phyloP scores from a whole-genome alignment of 1,284 basidiomycete genomes.

The Ustilago xerochloae region DNA sequence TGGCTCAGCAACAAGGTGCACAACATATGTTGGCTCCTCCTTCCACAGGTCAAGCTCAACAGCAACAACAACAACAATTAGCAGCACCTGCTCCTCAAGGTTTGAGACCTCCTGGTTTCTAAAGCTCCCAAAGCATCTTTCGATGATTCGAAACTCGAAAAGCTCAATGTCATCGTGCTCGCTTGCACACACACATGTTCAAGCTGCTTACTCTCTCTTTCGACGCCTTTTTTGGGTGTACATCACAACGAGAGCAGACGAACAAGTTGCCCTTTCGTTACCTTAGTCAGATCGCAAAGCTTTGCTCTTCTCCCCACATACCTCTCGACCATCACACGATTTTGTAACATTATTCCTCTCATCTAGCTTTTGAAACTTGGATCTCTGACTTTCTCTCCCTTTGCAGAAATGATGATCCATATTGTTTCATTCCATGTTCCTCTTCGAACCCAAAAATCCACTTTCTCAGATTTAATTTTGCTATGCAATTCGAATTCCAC shows the following conservation, averaged over 20 bases:
- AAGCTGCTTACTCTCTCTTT: too few species aligned
- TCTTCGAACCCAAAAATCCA: not conserved
- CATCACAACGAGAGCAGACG: too few species aligned
- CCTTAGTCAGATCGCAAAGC: too few species aligned
- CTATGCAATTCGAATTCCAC: not conserved
- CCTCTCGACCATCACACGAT: not conserved
- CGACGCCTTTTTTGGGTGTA: too few species aligned
- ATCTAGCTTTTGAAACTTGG: too few species aligned
- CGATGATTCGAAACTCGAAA: too few species aligned
- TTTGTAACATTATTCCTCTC: not conserved
- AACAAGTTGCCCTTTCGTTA: too few species aligned
- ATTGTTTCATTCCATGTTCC: not conserved
- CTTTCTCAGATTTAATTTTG: not conserved
- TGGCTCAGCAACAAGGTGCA: constrained; percentile 89
- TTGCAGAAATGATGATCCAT: not conserved
- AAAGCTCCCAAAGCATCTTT: constrained; percentile 7
- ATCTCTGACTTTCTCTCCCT: not conserved
- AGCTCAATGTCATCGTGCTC: too few species aligned
- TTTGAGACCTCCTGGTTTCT: constrained; percentile 63
- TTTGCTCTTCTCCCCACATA: too few species aligned
- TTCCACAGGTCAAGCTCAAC: constrained; percentile 12
- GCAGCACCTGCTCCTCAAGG: constrained; percentile 42
- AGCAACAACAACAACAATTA: too few species aligned
- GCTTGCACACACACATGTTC: too few species aligned
- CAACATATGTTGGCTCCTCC: constrained; percentile 72